phyloP scores from a whole-genome alignment of 768 basidiomycete genomes.

The Phanerodontia chrysosporium region DNA sequence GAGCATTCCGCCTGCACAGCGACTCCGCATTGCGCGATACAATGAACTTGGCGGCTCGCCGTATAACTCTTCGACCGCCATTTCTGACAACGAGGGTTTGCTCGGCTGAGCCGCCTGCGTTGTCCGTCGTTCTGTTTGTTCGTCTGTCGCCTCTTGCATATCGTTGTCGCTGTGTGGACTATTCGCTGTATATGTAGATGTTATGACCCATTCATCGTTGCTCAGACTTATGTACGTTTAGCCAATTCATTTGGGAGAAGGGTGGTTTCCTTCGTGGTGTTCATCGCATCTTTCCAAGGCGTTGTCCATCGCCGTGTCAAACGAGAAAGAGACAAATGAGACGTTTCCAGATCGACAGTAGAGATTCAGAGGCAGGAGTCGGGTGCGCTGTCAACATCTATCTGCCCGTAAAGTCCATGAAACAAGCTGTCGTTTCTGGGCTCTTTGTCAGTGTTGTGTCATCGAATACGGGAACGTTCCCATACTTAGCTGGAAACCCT shows the following conservation, averaged over 20 bases:
- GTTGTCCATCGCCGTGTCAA: too few relatives aligned
- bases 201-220: not conserved
- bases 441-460: not conserved
- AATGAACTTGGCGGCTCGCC: conserved; percentile 30
- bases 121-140: not conserved
- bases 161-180: not conserved
- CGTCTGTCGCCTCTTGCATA: not conserved
- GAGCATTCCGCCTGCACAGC: conserved; percentile 45
- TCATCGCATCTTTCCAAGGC: too few relatives aligned
- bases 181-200: not conserved
- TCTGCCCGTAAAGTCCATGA: not conserved
- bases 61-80: conserved; percentile 30
- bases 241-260: too few relatives aligned
- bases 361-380: too few relatives aligned
- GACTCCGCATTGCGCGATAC: conserved; percentile 38
- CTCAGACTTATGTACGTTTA: not conserved
- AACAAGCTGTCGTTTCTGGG: not conserved
- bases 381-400: not conserved
- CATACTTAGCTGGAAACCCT: not conserved
- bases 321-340: too few relatives aligned
- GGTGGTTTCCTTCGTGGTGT: too few relatives aligned
- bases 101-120: conserved; percentile 14
- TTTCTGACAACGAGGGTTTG: conserved; percentile 30
- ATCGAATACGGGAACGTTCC: not conserved
- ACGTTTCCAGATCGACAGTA: too few relatives aligned